Percentiles rank a stretch among this genome's conserved stretches.
phyloP scores from a whole-genome alignment of 1,284 basidiomycete genomes.

The Puccinia coronata region DNA sequence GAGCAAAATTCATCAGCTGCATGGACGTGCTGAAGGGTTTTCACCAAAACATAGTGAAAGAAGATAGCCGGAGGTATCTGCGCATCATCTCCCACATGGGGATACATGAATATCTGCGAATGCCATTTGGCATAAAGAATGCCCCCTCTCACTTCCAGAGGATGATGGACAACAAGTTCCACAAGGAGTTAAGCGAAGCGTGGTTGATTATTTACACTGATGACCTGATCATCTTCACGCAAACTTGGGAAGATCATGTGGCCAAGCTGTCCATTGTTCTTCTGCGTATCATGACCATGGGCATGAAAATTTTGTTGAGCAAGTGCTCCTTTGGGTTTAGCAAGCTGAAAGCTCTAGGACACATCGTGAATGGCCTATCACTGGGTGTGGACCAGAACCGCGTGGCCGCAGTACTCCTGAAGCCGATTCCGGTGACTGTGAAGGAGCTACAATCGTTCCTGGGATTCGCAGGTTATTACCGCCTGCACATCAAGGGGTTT shows the following conservation, averaged over 20 bases:
- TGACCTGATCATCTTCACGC: slow-evolving; percentile 11
- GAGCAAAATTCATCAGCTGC: not conserved
- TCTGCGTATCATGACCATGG: not conserved
- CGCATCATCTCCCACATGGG: slow-evolving; percentile 12
- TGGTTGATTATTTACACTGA: slow-evolving; percentile 24
- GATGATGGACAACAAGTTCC: not conserved
- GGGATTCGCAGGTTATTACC: slow-evolving; percentile 13
- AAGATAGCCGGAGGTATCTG: not conserved
- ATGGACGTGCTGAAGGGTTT: slow-evolving; percentile 28
- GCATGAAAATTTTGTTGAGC: slow-evolving; percentile 32
- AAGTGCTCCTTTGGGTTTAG: slow-evolving; percentile 1
- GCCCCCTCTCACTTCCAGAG: slow-evolving; percentile 11
- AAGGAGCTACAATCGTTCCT: slow-evolving; percentile 23
- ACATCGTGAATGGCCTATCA: slow-evolving; percentile 4
- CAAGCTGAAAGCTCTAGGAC: slow-evolving; percentile 14
- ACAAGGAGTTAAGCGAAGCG: not conserved
- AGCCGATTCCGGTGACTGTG: not conserved
- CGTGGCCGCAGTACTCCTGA: not conserved
- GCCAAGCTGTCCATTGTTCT: not conserved
- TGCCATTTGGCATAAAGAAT: slow-evolving; percentile 29
- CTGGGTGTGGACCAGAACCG: slow-evolving; percentile 2
- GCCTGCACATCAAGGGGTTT: slow-evolving; percentile 8
- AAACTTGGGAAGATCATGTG: not conserved
- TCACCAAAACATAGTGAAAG: not conserved
- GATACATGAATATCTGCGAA: slow-evolving; percentile 22